phyloP scores from a whole-genome alignment of 2,329 filamentous ascomycete species.

The Zymoseptoria passerinii region DNA sequence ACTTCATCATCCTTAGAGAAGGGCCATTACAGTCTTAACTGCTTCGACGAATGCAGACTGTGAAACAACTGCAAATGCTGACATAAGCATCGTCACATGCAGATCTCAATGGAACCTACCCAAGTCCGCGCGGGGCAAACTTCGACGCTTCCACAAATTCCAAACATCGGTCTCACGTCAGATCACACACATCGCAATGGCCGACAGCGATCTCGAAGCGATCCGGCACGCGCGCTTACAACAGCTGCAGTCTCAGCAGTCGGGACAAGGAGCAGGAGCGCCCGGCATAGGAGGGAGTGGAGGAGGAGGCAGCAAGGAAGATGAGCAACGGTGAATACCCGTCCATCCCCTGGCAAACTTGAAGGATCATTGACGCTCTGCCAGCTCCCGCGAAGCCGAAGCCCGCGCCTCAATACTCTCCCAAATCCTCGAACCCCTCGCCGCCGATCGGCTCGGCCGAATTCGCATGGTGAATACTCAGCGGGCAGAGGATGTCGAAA shows the following conservation, averaged over 20 bases:
- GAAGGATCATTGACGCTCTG: not conserved
- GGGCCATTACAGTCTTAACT: too few relatives aligned
- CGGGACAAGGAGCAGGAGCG: constrained; percentile 19
- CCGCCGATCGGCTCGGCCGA: constrained; percentile 82
- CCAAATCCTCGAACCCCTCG: constrained; percentile 91
- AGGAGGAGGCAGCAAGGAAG: constrained; percentile 40
- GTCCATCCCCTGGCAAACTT: not conserved
- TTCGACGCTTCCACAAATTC: not conserved
- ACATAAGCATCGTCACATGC: too few relatives aligned
- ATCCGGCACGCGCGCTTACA: constrained; percentile 87
- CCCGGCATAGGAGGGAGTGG: constrained; percentile 41
- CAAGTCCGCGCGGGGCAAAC: not conserved
- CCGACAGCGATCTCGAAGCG: constrained; percentile 61
- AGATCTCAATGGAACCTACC: too few relatives aligned
- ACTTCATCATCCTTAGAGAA: too few relatives aligned
- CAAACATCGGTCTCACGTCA: not conserved
- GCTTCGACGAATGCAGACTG: too few relatives aligned
- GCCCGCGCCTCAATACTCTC: constrained; percentile 68
- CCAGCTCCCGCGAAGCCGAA: constrained; percentile 48
- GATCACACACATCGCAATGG: constrained; percentile 38
- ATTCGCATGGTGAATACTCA: constrained; percentile 94
- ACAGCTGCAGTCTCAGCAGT: constrained; percentile 70
- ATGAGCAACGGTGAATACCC: constrained; percentile 54
- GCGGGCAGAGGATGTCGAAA: constrained; percentile 83
- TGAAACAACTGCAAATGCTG: too few relatives aligned